A percentile compares a stretch with the other conserved stretches of the same genome.
Conservation (phyloP, 2,329 filamentous ascomycete species). For the Venturia oleaginea region DNA sequence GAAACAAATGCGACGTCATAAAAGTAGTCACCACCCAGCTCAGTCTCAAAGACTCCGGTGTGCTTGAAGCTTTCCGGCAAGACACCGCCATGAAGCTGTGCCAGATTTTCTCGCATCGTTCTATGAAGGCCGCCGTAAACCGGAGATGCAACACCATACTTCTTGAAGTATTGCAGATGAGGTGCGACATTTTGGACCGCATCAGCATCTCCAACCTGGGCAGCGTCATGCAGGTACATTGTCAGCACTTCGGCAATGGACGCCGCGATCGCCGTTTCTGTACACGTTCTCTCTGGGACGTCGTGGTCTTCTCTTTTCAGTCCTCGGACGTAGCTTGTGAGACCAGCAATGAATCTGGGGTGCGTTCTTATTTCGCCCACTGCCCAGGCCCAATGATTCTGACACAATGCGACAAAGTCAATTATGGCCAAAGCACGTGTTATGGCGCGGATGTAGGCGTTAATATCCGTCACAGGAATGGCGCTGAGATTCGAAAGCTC, state of each 20-base stretch:
- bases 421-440: conserved; percentile 58
- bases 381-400: conserved; percentile 94
- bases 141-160: conserved; percentile 68
- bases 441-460: too few relatives aligned
- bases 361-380: conserved; percentile 72
- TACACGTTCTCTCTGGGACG: conserved; percentile 21
- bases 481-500: conserved; percentile 55
- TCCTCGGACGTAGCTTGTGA: conserved; percentile 55
- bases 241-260: conserved; percentile 80
- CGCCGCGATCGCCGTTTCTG: conserved; percentile 55
- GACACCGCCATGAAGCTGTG: conserved; percentile 48
- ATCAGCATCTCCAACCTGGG: conserved; percentile 60
- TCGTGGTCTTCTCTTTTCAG: conserved; percentile 41
- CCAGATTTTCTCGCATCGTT: neutral
- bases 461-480: conserved; percentile 28
- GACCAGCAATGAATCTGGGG: conserved; percentile 59
- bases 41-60: conserved; percentile 54
- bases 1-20: conserved; percentile 73
- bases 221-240: conserved; percentile 80
- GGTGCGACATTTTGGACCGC: conserved; percentile 64
- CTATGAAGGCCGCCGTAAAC: conserved; percentile 58
- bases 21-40: conserved; percentile 69
- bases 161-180: conserved; percentile 69
- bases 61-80: conserved; percentile 72
- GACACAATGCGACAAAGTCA: conserved; percentile 77